A percentile compares a stretch with the other conserved stretches of the same genome.
Conservation (phyloP, 495 filamentous ascomycete species). For the Hypoxylon intermedium region DNA sequence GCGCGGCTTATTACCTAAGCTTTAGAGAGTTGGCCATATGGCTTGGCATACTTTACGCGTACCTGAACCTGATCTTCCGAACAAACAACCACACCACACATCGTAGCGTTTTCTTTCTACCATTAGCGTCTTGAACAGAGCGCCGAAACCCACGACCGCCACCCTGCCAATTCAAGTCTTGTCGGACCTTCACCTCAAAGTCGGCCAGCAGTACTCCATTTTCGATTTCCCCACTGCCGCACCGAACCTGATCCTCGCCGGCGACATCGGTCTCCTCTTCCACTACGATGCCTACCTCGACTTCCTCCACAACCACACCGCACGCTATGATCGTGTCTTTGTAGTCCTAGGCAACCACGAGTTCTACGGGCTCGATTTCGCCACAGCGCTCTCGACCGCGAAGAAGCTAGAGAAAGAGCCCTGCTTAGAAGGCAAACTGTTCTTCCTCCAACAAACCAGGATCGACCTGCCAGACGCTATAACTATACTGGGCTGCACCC, state of each 20-base stretch:
- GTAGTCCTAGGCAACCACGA: conserved; percentile 67
- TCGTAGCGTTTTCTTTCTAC: too few relatives aligned
- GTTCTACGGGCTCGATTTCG: conserved; percentile 57
- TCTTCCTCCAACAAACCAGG: conserved; percentile 54
- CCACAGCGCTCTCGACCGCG: conserved; percentile 52
- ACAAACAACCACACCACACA: too few relatives aligned
- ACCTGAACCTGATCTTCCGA: too few relatives aligned
- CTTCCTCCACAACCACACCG: conserved; percentile 57
- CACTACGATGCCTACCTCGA: conserved; percentile 61
- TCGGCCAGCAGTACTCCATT: too few relatives aligned
- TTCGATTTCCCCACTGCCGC: neutral
- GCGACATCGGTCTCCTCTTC: conserved; percentile 63
- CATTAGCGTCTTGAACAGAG: too few relatives aligned
- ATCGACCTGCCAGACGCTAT: conserved; percentile 49
- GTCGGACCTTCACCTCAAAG: too few relatives aligned
- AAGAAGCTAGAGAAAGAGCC: conserved; percentile 53
- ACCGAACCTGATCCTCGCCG: conserved; percentile 51
- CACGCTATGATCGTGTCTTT: conserved; percentile 56
- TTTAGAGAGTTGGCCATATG: too few relatives aligned
- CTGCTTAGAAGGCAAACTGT: conserved; percentile 50
- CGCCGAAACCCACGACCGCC: too few relatives aligned
- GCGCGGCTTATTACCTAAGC: too few relatives aligned
- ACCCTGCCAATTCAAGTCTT: too few relatives aligned
- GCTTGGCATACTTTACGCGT: too few relatives aligned
- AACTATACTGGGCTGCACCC: conserved; percentile 63